A percentile compares a stretch with the other conserved stretches of the same genome.
phyloP scores from a whole-genome alignment of 305 asterid genomes.

The Fraxinus dipetala region DNA sequence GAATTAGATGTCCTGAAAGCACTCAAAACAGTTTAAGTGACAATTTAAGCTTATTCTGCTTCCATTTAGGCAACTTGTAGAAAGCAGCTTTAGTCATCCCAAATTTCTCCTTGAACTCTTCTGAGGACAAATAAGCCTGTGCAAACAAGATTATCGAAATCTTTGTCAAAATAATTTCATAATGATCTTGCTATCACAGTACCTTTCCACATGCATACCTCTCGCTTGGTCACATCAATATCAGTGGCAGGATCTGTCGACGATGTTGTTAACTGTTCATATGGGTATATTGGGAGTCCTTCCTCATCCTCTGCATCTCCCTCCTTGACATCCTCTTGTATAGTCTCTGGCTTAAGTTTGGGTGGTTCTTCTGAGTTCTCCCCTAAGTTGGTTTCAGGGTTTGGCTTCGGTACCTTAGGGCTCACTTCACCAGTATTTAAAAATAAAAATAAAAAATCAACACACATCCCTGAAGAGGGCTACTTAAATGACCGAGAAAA shows the following conservation, averaged over 20 bases:
- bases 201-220: conserved; percentile 40
- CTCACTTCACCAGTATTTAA: conserved; percentile 28
- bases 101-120: conserved; percentile 66
- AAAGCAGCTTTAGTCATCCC: conserved; percentile 52
- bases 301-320: conserved; percentile 59
- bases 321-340: conserved; percentile 85
- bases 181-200: neutral
- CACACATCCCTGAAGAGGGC: neutral
- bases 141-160: conserved; percentile 6
- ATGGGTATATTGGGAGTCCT: conserved; percentile 49
- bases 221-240: conserved; percentile 71
- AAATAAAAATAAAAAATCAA: neutral
- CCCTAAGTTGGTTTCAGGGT: conserved; percentile 44
- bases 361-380: conserved; percentile 59
- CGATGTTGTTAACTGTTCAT: conserved; percentile 55
- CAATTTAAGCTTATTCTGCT: conserved; percentile 71
- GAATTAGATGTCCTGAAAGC: conserved; percentile 13
- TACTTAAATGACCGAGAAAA: neutral
- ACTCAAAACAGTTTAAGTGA: conserved; percentile 58
- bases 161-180: neutral
- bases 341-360: conserved; percentile 72
- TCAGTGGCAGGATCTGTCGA: conserved; percentile 59
- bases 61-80: conserved; percentile 81
- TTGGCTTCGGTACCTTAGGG: conserved; percentile 40
- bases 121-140: conserved; percentile 61